A percentile compares a stretch with the other conserved stretches of the same genome.
Conservation (phyloP, 306 rosid genomes). For the Dalbergia cochinchinensis region DNA sequence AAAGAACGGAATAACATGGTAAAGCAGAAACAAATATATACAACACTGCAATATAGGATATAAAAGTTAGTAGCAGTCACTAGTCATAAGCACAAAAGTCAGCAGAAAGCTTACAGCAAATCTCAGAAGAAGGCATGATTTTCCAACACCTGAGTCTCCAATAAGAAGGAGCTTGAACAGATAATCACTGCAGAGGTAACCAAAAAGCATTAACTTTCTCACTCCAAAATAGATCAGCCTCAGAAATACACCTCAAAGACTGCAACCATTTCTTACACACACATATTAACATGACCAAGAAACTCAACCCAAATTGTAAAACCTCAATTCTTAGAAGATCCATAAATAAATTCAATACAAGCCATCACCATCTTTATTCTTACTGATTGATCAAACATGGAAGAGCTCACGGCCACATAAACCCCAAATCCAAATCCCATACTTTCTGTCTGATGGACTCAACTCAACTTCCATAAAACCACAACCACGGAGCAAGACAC, state of each 20-base stretch:
- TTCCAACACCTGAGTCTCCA: conserved; percentile 98
- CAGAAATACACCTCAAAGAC: neutral
- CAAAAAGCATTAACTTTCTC: conserved; percentile 13
- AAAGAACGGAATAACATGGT: neutral
- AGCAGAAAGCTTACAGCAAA: conserved; percentile 78
- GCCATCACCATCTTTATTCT: neutral
- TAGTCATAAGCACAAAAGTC: conserved; percentile 21
- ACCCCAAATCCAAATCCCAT: too few relatives aligned
- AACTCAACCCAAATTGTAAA: conserved; percentile 5
- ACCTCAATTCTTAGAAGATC: conserved; percentile 11
- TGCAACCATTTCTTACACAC: neutral
- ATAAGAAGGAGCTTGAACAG: conserved; percentile 95
- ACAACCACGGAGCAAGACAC: neutral
- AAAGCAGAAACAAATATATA: neutral
- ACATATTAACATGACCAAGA: conserved; percentile 1
- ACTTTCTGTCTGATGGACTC: too few relatives aligned
- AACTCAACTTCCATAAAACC: neutral
- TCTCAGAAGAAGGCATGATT: conserved; percentile 94
- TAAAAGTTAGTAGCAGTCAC: conserved; percentile 15
- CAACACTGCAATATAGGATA: neutral
- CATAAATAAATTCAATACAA: conserved; percentile 13
- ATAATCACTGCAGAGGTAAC: conserved; percentile 72
- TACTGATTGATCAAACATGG: too few relatives aligned
- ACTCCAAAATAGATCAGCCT: conserved; percentile 12
- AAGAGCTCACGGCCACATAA: too few relatives aligned